Evolutionary conservation across 2,329 filamentous ascomycete genomes (phyloP), one percentile per base, ranked within the genome.

Genomic region (Ceratocystis albifundus): DNA sequence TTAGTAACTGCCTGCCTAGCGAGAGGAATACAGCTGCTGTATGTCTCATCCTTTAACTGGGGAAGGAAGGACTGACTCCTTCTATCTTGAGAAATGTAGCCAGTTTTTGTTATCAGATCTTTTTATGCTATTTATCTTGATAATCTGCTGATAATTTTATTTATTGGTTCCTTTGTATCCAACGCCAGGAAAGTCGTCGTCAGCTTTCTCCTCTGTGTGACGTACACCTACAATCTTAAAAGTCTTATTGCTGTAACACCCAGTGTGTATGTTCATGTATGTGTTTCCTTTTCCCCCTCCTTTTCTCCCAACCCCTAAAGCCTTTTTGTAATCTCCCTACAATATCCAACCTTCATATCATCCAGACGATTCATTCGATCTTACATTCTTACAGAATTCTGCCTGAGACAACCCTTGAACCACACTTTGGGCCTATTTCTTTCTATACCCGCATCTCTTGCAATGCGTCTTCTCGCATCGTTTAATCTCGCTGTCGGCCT

Each of bases 381-480:
- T 36, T 36, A 36, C 32, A 3, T 36, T 36, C 32, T 36, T 10
- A 36, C 32, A 36, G 7, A 36, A 10, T 10, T 12, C 32, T 36
- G 1, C 4, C 17, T 8, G n/a, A 48, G n/a, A 48, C 45, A 20
- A 7, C 6, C 45, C 45, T 48, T 48, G 15, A 7, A 6, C 44
- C n/a, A 15, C 44, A n/a, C 44, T 46, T n/a, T 46, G 12, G n/a
- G 12, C 15, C 15, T 48, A 17, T 48, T 20, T n/a, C 45, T 48
- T 20, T n/a, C 45, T 12, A 15, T 25, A 32, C 22, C 36, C 20
- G n/a, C 15, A 28, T 10, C 44, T 53, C 32, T 8, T 50, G 62
- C 63, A 59, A 36, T 62, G 32, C 46, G 63, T 25, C 36, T 68
- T 20, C 63, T 67, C 25, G 25, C 63, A 7, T n/a, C 63, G 12